These are phyloP conservation scores for Scheffersomyces spartinae DNA, from an alignment of 805 yeast species.

Conservation along the genomic window DNA sequence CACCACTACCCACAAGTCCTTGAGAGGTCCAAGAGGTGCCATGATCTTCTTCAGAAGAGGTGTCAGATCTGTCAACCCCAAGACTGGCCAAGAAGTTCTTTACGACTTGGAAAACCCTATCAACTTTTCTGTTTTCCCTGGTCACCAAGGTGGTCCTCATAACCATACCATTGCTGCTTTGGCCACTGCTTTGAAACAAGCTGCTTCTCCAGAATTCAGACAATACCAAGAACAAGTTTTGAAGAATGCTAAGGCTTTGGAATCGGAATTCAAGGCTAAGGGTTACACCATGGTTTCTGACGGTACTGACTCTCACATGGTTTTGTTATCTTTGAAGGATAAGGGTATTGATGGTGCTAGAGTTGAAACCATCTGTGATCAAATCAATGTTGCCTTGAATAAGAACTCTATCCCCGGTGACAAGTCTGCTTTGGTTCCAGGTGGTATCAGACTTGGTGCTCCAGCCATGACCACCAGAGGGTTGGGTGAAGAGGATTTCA, in stretches of 20 bases:
- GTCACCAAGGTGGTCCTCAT: conserved; percentile 99
- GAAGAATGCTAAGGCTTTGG: conserved; percentile 70
- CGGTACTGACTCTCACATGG: conserved; percentile 93
- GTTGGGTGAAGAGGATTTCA: conserved; percentile 67
- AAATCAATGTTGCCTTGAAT: conserved; percentile 86
- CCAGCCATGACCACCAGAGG: conserved; percentile 99
- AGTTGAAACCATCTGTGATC: conserved; percentile 81
- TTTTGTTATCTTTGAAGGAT: conserved; percentile 71
- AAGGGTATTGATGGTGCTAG: conserved; percentile 91
- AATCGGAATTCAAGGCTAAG: conserved; percentile 46
- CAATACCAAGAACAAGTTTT: conserved; percentile 78
- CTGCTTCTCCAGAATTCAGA: conserved; percentile 77
- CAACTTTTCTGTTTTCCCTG: conserved; percentile 97
- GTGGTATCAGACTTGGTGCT: conserved; percentile 93
- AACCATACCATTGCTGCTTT: conserved; percentile 95
- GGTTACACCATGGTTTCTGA: conserved; percentile 77
- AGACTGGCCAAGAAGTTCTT: conserved; percentile 73
- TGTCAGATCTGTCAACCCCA: conserved; percentile 61
- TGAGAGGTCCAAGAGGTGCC: conserved; percentile 99
- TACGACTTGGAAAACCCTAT: conserved; percentile 87
- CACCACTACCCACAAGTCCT: conserved; percentile 93
- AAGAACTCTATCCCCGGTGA: conserved; percentile 97
- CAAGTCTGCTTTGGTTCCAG: conserved; percentile 89
- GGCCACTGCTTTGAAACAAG: conserved; percentile 91
- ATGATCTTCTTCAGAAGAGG: conserved; percentile 97